These are phyloP conservation scores for Cenococcum geophilum DNA, from an alignment of 495 filamentous ascomycete genomes.

Conservation along the genomic window DNA sequence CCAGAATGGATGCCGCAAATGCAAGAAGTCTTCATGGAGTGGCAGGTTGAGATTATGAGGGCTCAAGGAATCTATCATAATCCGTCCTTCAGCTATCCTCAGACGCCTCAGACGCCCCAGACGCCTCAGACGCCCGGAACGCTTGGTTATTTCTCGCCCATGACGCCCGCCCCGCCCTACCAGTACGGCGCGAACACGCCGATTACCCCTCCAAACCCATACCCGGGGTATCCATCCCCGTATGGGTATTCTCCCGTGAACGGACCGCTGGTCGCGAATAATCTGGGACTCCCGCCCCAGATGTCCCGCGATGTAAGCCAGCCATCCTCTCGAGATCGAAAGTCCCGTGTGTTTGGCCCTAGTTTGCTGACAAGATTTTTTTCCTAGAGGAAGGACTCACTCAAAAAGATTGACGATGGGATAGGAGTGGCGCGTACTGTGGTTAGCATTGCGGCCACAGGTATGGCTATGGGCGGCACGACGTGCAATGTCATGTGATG, in stretches of 20 bases:
- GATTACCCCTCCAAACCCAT: background rate
- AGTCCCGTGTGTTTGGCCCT: background rate
- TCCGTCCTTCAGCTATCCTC: too few relatives aligned
- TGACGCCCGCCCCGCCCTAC: background rate
- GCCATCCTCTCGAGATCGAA: background rate
- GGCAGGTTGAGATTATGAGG: conserved; percentile 23
- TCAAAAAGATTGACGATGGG: background rate
- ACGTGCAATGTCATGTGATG: background rate
- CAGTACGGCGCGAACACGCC: background rate
- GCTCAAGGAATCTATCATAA: background rate
- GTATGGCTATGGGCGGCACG: background rate
- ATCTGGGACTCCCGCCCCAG: background rate
- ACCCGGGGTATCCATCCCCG: background rate
- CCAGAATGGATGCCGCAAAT: conserved; percentile 30
- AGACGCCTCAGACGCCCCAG: background rate
- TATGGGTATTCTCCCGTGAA: background rate
- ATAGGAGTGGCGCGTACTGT: background rate
- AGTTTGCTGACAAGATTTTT: background rate
- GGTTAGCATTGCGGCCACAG: background rate
- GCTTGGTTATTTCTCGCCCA: background rate
- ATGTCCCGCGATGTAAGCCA: background rate
- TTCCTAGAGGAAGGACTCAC: background rate
- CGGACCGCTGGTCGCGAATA: background rate
- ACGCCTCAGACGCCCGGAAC: background rate
- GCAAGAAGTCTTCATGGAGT: conserved; percentile 26